Percentiles rank a stretch among this genome's conserved stretches.
Evolutionary conservation across 1,284 basidiomycete genomes (phyloP).

Genomic region (Porphyrellus sp.): DNA sequence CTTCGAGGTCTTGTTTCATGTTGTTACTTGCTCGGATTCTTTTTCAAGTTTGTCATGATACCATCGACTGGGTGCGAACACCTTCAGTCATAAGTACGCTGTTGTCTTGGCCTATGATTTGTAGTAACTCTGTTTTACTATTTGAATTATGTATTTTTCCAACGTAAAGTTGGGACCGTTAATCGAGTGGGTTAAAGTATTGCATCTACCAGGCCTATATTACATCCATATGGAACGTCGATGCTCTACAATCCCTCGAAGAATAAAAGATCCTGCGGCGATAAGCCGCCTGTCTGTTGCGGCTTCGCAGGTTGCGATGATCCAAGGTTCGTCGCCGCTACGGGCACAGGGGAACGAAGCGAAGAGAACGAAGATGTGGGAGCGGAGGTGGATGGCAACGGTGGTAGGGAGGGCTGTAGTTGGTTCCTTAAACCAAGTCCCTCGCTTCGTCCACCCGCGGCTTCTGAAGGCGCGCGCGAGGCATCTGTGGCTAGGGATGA

Average conservation of each 20-base stretch:
- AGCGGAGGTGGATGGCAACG: conserved; percentile 5
- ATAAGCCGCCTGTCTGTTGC: conserved; percentile 48
- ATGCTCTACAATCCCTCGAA: conserved; percentile 58
- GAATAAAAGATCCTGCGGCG: conserved; percentile 72
- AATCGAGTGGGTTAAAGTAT: not conserved
- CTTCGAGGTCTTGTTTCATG: not conserved
- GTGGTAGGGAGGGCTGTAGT: conserved; percentile 7
- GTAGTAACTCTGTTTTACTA: not conserved
- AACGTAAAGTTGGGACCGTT: not conserved
- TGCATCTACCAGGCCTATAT: not conserved
- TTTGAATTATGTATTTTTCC: not conserved
- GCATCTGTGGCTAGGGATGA: not conserved
- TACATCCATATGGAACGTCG: not conserved
- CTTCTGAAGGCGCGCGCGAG: not conserved
- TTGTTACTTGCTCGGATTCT: not conserved
- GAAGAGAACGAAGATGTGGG: conserved; percentile 13
- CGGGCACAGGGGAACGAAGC: not conserved
- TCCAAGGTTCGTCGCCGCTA: not conserved
- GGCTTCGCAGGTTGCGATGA: conserved; percentile 21
- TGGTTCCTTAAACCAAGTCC: conserved; percentile 3
- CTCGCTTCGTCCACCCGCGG: not conserved
- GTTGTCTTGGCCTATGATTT: not conserved
- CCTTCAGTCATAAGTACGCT: conserved; percentile 1
- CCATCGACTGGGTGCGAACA: not conserved
- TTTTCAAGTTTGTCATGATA: conserved; percentile 8